Conservation (phyloP, 768 basidiomycete genomes). For the Lentinula sp. region DNA sequence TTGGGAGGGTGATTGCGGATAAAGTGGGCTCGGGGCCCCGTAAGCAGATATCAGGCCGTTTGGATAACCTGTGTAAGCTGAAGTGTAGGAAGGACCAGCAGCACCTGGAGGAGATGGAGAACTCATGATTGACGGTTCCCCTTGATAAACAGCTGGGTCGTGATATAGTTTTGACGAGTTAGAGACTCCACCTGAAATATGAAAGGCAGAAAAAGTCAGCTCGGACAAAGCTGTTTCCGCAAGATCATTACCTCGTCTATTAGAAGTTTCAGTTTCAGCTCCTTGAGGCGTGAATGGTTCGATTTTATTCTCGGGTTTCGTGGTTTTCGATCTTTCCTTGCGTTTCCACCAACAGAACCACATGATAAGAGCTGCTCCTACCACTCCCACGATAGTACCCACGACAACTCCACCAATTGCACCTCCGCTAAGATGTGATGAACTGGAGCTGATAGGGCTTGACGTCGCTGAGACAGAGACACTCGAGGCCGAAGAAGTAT, state of each 20-base stretch:
- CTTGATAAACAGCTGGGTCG: not conserved
- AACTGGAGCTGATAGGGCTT: not conserved
- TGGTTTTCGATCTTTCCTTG: not conserved
- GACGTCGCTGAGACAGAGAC: not conserved
- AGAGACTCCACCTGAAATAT: not conserved
- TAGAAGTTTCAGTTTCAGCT: not conserved
- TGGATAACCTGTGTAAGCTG: not conserved
- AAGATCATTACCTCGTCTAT: not conserved
- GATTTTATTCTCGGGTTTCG: not conserved
- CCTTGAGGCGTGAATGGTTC: not conserved
- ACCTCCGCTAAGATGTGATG: constrained; percentile 1
- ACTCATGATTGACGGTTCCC: not conserved
- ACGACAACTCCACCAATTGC: constrained; percentile 13
- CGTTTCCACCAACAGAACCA: constrained; percentile 8
- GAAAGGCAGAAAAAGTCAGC: not conserved
- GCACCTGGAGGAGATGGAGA: not conserved
- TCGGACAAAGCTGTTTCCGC: not conserved
- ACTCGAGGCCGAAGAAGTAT: not conserved
- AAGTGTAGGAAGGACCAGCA: not conserved
- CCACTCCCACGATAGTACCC: constrained; percentile 6
- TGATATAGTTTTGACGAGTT: not conserved
- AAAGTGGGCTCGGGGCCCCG: not conserved
- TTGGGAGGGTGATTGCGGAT: not conserved
- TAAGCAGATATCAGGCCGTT: not conserved
- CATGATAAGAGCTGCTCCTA: not conserved